phyloP scores from a whole-genome alignment of 148 eudicot species.

The Suaeda aralocaspica region DNA sequence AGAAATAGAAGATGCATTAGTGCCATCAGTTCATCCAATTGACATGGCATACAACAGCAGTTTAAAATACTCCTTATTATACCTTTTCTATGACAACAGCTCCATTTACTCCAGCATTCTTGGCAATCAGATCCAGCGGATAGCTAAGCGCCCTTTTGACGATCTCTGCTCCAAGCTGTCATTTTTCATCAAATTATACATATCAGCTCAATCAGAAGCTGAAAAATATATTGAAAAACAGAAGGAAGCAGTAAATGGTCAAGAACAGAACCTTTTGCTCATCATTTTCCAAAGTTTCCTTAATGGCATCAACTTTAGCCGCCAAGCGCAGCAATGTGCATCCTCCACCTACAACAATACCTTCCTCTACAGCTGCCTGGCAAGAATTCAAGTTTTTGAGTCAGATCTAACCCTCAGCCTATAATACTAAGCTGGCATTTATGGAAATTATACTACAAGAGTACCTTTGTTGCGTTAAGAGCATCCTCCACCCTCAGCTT shows the following conservation, averaged over 20 bases:
- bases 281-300: constrained; percentile 46
- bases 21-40: not conserved
- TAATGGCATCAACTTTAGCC: constrained; percentile 53
- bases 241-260: not conserved
- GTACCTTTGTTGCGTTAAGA: constrained; percentile 63
- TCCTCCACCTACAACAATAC: constrained; percentile 78
- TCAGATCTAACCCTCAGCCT: not conserved
- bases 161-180: constrained; percentile 61
- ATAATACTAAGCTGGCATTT: not conserved
- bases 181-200: not conserved
- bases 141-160: constrained; percentile 49
- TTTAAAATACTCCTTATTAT: constrained; percentile 1
- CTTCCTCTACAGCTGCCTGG: constrained; percentile 82
- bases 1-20: constrained; percentile 9
- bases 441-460: not conserved
- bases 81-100: constrained; percentile 64
- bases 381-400: constrained; percentile 7
- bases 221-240: not conserved
- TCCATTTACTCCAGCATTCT: constrained; percentile 64
- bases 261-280: constrained; percentile 46
- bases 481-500: constrained; percentile 83
- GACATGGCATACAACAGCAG: not conserved
- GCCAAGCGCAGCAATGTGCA: constrained; percentile 60
- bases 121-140: constrained; percentile 59
- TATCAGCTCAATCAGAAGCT: not conserved